phyloP scores from a whole-genome alignment of 2,329 filamentous ascomycete species.

The Cercospora sojina region DNA sequence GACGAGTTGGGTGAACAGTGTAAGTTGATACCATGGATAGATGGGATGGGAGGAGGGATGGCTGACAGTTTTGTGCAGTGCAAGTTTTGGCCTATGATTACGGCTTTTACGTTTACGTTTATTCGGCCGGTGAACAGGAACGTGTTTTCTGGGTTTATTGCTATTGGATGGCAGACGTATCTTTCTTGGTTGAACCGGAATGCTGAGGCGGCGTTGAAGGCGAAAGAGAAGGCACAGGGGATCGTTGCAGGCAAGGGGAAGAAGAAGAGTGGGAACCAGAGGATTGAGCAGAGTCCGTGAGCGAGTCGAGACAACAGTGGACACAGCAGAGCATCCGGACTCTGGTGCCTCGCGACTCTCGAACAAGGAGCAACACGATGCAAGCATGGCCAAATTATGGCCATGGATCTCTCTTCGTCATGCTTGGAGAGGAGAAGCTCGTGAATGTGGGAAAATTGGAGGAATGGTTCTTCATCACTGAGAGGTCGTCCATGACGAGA shows the following conservation, averaged over 20 bases:
- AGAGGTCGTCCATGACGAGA: too few relatives aligned
- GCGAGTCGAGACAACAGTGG: not conserved
- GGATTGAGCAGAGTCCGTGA: constrained; percentile 14
- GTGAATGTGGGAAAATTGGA: too few relatives aligned
- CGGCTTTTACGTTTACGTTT: constrained; percentile 83
- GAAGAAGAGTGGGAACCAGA: constrained; percentile 11
- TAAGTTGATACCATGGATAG: not conserved
- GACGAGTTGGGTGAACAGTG: constrained; percentile 69
- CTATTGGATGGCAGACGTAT: constrained; percentile 92
- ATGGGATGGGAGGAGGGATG: not conserved
- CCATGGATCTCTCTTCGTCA: too few relatives aligned
- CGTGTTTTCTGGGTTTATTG: constrained; percentile 72
- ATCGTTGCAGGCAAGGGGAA: constrained; percentile 5
- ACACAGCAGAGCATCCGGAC: not conserved
- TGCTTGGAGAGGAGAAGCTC: too few relatives aligned
- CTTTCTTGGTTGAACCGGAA: constrained; percentile 74
- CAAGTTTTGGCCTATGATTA: constrained; percentile 87
- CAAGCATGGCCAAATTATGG: too few relatives aligned
- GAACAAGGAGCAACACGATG: not conserved
- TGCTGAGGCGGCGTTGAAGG: constrained; percentile 58
- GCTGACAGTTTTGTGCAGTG: constrained; percentile 39
- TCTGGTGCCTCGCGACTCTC: accelerated
- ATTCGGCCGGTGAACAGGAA: constrained; percentile 75
- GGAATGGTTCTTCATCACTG: too few relatives aligned
- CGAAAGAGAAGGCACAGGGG: constrained; percentile 31